phyloP scores from a whole-genome alignment of 2,329 filamentous ascomycete genomes.

The Colletotrichum lini region DNA sequence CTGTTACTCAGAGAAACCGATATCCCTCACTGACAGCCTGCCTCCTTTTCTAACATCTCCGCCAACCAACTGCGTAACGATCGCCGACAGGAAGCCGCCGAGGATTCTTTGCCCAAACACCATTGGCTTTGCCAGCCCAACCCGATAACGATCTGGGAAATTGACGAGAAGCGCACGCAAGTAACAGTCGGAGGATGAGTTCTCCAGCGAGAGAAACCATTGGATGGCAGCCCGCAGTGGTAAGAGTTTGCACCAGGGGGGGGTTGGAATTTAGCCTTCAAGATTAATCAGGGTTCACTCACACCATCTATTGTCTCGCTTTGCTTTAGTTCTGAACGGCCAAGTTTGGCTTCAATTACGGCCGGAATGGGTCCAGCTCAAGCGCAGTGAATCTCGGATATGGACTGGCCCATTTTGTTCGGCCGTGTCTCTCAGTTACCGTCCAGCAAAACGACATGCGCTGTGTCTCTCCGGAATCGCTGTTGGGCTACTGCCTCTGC shows the following conservation, averaged over 20 bases:
- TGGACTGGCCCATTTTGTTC: neutral
- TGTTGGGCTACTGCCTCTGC: neutral
- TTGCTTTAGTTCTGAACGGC: neutral
- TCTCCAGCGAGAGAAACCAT: neutral
- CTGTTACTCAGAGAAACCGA: neutral
- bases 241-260: neutral
- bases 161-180: neutral
- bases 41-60: neutral
- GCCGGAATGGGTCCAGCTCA: neutral
- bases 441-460: neutral
- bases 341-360: neutral
- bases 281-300: neutral
- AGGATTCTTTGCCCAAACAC: neutral
- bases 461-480: neutral
- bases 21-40: neutral
- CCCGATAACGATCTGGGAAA: neutral
- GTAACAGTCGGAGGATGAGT: constrained; percentile 9
- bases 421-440: neutral
- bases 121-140: neutral
- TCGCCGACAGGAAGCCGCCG: neutral
- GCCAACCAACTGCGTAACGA: neutral
- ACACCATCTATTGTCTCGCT: neutral
- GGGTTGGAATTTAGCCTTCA: neutral
- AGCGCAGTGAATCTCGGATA: neutral
- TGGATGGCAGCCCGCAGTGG: neutral